Percentiles rank a stretch among this genome's conserved stretches.
phyloP scores from a whole-genome alignment of 192 early-diverging fungal genomes.

The Geranomyces variabilis region DNA sequence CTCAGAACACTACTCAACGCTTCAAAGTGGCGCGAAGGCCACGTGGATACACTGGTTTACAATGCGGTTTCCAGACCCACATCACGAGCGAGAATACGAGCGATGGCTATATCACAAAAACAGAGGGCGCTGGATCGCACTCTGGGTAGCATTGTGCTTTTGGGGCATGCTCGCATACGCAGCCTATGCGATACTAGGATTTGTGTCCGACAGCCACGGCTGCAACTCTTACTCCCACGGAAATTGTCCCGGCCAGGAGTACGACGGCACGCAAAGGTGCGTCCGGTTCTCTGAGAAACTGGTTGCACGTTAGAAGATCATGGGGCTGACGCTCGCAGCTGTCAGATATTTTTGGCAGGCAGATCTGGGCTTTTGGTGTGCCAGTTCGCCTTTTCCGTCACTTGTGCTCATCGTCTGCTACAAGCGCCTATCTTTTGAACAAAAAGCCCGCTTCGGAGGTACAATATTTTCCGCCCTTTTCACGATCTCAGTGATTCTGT shows the following conservation, averaged over 20 bases:
- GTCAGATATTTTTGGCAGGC: background rate
- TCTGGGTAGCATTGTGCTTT: background rate
- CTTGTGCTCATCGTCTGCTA: background rate
- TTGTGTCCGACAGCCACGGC: constrained; percentile 1
- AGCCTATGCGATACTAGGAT: constrained; percentile 2
- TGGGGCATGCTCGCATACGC: constrained; percentile 1
- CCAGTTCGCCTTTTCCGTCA: background rate
- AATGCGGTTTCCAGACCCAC: constrained; percentile 9
- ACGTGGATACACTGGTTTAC: background rate
- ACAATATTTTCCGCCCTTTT: background rate
- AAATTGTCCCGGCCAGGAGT: background rate
- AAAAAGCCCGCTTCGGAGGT: background rate
- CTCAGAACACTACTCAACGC: too few species aligned
- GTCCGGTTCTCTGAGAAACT: background rate
- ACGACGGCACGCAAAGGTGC: background rate
- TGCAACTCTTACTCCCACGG: background rate
- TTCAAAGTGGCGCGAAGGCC: too few species aligned
- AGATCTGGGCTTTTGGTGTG: constrained; percentile 6
- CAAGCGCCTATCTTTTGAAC: background rate
- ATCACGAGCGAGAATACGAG: constrained; percentile 23
- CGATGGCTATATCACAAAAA: constrained; percentile 21
- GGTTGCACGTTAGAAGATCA: background rate
- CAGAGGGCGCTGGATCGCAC: constrained; percentile 1
- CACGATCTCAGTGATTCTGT: background rate
- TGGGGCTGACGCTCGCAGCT: background rate